Evolutionary conservation across 2,329 filamentous ascomycete genomes (phyloP), one percentile per base, ranked within the genome.

Genomic region (Aspergillus uvarum): DNA sequence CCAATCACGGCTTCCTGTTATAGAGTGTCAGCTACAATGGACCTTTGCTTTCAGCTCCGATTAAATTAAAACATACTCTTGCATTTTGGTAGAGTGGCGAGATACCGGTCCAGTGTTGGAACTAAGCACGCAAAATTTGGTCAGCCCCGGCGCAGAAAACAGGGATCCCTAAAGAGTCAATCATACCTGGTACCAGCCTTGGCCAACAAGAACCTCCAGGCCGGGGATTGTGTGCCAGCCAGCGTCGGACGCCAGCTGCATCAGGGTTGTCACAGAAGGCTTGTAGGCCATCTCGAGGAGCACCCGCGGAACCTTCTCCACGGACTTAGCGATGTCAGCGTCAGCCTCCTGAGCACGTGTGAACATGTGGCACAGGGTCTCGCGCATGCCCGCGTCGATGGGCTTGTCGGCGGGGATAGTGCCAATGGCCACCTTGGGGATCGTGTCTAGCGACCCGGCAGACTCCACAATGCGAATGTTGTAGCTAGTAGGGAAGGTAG

Each of bases 211-310:
- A 31, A 95, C 92, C 76, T 99, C 95, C 44, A 97, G 77, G 0
- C 95, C 95, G 7, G 92, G 88, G 63, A 98, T 89, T 2, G 89
- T 92, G 58, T 80, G 83, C 95, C 95, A 99, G 3, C 89, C 88
- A 12, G 85, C 85, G 66, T 89, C 85, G 68, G 87, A 83, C 2
- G 93, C 94, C 72, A 97, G 80, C 72, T 90, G 84, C 87, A 98
- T 97, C 66, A 96, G 77, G 7, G 89, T 85, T 4, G 95, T 99
- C 55, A 90, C 84, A 0, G 85, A 81, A 21, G 95, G 95, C 76
- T 94, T 96, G 77, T 99, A 99, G 2, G 95, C 94, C 93, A 99
- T 96, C 76, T 99, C 95, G 3, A 98, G 79, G 62, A 98, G 77
- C 12, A 95, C 85, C 21, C 85, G 83, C 26, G 76, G 77, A 5